These are phyloP conservation scores for Suillus luteus DNA, from an alignment of 768 basidiomycete genomes.

Conservation along the genomic window DNA sequence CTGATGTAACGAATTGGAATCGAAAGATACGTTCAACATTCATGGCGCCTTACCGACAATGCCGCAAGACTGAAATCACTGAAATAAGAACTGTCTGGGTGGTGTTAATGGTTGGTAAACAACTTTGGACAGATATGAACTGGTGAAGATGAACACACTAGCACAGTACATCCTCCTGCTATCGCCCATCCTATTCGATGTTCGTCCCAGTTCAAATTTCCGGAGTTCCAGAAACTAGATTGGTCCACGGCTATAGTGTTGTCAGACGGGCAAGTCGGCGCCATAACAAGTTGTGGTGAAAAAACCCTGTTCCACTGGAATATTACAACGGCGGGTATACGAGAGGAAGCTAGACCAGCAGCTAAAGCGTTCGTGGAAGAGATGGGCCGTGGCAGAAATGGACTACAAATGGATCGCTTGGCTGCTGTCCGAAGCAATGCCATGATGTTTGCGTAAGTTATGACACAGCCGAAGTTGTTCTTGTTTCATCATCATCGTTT, in stretches of 20 bases:
- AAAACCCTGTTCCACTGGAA: not conserved
- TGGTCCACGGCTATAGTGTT: constrained; percentile 58
- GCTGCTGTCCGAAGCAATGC: not conserved
- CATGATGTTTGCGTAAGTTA: not conserved
- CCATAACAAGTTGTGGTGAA: constrained; percentile 20
- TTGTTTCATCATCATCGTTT: not conserved
- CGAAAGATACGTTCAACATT: constrained; percentile 1
- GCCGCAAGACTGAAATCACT: constrained; percentile 51
- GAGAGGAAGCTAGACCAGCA: not conserved
- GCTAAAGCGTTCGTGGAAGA: not conserved
- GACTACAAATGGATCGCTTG: not conserved
- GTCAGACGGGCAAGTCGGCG: constrained; percentile 47
- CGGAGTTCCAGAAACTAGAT: constrained; percentile 58
- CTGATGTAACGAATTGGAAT: constrained; percentile 37
- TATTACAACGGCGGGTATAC: constrained; percentile 3
- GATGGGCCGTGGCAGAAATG: not conserved
- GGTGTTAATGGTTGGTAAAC: not conserved
- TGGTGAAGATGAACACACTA: constrained; percentile 44
- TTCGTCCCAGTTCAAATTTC: constrained; percentile 56
- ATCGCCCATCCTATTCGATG: constrained; percentile 77
- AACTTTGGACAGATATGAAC: not conserved
- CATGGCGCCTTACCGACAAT: constrained; percentile 56
- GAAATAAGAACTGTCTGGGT: constrained; percentile 64
- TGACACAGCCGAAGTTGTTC: not conserved
- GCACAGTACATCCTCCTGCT: constrained; percentile 58